Evolutionary conservation across 495 filamentous ascomycete genomes (phyloP).

Genomic region (Penicillium longicatenatum): DNA sequence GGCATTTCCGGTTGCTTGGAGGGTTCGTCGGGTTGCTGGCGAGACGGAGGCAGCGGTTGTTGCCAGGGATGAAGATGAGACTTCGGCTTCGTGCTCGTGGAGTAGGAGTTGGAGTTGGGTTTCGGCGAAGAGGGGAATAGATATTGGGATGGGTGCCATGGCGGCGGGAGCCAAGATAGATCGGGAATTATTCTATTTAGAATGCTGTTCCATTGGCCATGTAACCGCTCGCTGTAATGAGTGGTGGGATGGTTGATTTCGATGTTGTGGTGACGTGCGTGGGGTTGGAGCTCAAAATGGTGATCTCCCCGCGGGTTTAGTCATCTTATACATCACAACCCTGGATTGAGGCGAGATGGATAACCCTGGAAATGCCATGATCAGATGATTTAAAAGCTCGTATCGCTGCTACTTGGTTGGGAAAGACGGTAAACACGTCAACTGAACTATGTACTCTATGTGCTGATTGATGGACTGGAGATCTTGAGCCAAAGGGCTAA

Average conservation of each 20-base stretch:
- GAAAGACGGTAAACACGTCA: too few relatives aligned
- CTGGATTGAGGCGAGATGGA: too few relatives aligned
- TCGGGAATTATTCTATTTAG: not conserved
- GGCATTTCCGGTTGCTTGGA: slow-evolving; percentile 86
- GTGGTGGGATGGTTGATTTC: slow-evolving; percentile 1
- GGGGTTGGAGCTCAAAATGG: slow-evolving; percentile 9
- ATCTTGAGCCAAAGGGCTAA: not conserved
- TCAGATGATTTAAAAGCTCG: too few relatives aligned
- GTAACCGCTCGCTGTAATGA: not conserved
- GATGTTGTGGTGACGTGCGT: slow-evolving; percentile 2
- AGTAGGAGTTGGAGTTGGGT: slow-evolving; percentile 78
- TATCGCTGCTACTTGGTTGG: too few relatives aligned
- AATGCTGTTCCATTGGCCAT: not conserved
- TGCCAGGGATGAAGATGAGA: slow-evolving; percentile 51
- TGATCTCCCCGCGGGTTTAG: slow-evolving; percentile 18
- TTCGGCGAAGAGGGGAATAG: slow-evolving; percentile 74
- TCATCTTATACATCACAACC: slow-evolving; percentile 22
- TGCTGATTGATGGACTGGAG: not conserved
- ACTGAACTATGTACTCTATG: too few relatives aligned
- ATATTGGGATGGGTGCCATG: slow-evolving; percentile 42
- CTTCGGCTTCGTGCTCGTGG: slow-evolving; percentile 73
- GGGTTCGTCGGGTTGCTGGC: slow-evolving; percentile 66
- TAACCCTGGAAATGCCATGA: too few relatives aligned
- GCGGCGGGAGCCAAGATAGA: not conserved
- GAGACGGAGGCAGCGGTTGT: slow-evolving; percentile 72